Evolutionary conservation across 2,329 filamentous ascomycete species (phyloP).

Genomic region (Tolypocladium pustulatum): DNA sequence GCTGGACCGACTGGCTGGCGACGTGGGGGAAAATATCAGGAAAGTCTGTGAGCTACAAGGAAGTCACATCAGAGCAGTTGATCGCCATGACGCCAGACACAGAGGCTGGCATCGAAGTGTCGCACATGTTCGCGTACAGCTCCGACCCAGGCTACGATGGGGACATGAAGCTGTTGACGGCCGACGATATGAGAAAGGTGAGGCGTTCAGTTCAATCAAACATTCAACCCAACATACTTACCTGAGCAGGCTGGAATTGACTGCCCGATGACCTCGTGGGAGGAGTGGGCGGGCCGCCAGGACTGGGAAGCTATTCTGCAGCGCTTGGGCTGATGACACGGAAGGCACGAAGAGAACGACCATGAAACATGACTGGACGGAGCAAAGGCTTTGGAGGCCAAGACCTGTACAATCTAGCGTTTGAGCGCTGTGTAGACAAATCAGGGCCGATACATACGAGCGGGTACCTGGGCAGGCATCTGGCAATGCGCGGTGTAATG

Average conservation of each 20-base stretch:
- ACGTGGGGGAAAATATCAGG: constrained; percentile 29
- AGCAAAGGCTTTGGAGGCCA: not conserved
- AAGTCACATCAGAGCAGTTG: constrained; percentile 30
- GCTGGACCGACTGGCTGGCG: constrained; percentile 33
- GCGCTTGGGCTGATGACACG: not conserved
- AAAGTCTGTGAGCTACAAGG: constrained; percentile 23
- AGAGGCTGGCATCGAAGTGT: constrained; percentile 31
- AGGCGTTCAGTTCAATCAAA: constrained; percentile 3
- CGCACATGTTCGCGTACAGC: constrained; percentile 35
- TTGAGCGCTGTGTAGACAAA: not conserved
- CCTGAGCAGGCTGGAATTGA: constrained; percentile 28
- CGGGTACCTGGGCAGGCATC: too few relatives aligned
- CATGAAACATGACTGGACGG: not conserved
- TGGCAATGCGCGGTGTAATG: not conserved
- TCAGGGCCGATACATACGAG: not conserved
- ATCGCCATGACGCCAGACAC: constrained; percentile 23
- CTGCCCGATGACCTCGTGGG: constrained; percentile 28
- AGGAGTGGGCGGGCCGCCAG: constrained; percentile 23
- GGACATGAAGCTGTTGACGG: constrained; percentile 29
- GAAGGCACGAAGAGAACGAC: not conserved
- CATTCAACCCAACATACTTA: too few relatives aligned
- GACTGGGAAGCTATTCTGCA: constrained; percentile 20
- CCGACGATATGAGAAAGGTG: constrained; percentile 32
- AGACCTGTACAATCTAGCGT: not conserved
- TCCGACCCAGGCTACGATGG: constrained; percentile 39